phyloP scores from a whole-genome alignment of 2,329 filamentous ascomycete species.

The Parastagonospora nodorum region DNA sequence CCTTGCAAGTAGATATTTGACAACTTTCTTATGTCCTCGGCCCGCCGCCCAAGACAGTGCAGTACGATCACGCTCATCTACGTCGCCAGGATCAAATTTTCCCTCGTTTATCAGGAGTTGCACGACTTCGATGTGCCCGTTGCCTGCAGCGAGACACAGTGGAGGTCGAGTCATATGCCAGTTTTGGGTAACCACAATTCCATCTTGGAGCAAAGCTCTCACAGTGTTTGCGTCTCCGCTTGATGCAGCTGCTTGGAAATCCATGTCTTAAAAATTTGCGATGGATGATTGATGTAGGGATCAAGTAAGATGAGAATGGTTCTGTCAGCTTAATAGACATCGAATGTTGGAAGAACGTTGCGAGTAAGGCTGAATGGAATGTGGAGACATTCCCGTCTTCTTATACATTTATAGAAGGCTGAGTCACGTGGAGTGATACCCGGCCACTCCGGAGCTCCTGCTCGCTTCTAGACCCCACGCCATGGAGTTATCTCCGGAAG shows the following conservation, averaged over 20 bases:
- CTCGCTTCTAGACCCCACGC: background rate
- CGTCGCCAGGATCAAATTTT: background rate
- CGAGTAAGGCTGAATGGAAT: background rate
- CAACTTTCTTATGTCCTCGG: background rate
- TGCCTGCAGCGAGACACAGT: background rate
- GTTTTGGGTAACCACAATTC: too few species aligned
- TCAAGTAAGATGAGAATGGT: too few species aligned
- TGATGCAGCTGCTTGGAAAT: background rate
- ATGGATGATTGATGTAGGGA: too few species aligned
- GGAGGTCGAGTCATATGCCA: background rate
- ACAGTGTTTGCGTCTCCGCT: background rate
- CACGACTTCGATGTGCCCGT: background rate
- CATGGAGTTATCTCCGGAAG: too few species aligned
- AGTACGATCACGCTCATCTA: background rate
- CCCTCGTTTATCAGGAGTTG: background rate
- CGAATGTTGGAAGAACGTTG: too few species aligned
- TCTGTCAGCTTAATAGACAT: too few species aligned
- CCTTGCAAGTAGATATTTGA: background rate
- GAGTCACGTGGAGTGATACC: background rate
- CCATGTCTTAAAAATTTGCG: background rate
- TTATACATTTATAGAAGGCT: too few species aligned
- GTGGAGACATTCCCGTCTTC: too few species aligned
- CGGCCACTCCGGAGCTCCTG: background rate
- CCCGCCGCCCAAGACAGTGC: background rate
- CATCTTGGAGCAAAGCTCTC: too few species aligned